A percentile compares a stretch with the other conserved stretches of the same genome.
Conservation (phyloP, 345 rosid species). For the Arabidopsis suecica region DNA sequence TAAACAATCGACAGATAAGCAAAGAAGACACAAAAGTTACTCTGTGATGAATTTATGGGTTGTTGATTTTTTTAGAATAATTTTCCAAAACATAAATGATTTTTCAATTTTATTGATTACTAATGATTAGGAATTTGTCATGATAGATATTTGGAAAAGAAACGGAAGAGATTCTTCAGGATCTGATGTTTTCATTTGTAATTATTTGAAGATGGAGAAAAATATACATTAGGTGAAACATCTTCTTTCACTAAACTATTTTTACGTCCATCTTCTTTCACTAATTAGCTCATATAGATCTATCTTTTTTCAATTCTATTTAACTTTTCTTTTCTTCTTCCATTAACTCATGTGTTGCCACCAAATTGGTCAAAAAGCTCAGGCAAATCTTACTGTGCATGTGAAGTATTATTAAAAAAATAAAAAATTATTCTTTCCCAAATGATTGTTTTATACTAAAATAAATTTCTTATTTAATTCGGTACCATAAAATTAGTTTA, state of each 20-base stretch:
- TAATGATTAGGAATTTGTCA: slow-evolving; percentile 26
- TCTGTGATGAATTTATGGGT: slow-evolving; percentile 28
- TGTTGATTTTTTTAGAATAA: slow-evolving; percentile 20
- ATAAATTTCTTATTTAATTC: background rate
- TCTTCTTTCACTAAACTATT: slow-evolving; percentile 19
- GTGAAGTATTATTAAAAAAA: slow-evolving; percentile 4
- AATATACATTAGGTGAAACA: slow-evolving; percentile 40
- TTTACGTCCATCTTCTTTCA: slow-evolving; percentile 15
- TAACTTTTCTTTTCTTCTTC: slow-evolving; percentile 13
- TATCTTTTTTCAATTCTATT: background rate
- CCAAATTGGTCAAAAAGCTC: slow-evolving; percentile 44
- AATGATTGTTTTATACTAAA: slow-evolving; percentile 1
- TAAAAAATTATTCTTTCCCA: background rate
- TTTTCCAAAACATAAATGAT: slow-evolving; percentile 32
- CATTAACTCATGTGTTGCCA: slow-evolving; percentile 37
- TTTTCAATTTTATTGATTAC: slow-evolving; percentile 8
- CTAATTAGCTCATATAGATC: slow-evolving; percentile 14
- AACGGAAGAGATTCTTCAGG: slow-evolving; percentile 12
- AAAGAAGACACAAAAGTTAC: slow-evolving; percentile 18
- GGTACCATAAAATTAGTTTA: background rate
- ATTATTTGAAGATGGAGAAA: slow-evolving; percentile 24
- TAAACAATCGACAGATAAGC: slow-evolving; percentile 36
- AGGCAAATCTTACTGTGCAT: slow-evolving; percentile 29
- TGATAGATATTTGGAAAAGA: slow-evolving; percentile 34
- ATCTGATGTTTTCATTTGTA: slow-evolving; percentile 28